Base-by-base conservation (phyloP, 1,139 yeast genomes). In the Kodamaea derodonti region DNA sequence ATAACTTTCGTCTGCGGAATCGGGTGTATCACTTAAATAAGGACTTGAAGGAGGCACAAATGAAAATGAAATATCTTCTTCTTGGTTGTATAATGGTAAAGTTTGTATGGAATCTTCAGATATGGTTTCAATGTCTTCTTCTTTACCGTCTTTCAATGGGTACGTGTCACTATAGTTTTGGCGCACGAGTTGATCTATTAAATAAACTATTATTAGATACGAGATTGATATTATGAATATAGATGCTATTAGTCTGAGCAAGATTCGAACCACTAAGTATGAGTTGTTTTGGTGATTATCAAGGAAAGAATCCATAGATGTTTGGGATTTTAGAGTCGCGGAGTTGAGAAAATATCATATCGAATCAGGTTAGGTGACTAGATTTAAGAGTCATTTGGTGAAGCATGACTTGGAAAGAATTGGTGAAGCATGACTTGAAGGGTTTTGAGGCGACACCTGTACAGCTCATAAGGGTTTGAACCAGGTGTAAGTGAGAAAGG, bases 91-190 rank as follows among this genome's bases (percentile, higher is more conserved):
- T 10, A 26, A 7, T 26, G 15, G 9, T 9, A 18, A 12, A 24
- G 13, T 14, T 24, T 24, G 26, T 7, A 24, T 24, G 17, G 7
- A 14, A 25, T 27, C 30, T 18, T 27, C 30, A 4, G 15, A 17
- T 4, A 5, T 8, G 6, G 14, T 8, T 12, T 12, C 10, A 5
- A 7, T 7, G 14, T 27, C 23, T 16, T 27, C 23, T 6, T 27
- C 22, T 4, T 16, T 11, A 11, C 15, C 14, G 13, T 10, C 12
- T 16, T 16, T 17, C 14, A 27, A 27, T 13, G 30, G 30, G 30
- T 27, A 27, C 23, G 30, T 18, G 23, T 16, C 20, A 20, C 20
- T 27, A 20, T 27, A 27, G 23, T 27, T 27, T 14, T 27, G 30
- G 13, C 30, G 30, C 22, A 27, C 15, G 13, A 27, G 14, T 7